Evolutionary conservation across 1,284 basidiomycete species (phyloP), one percentile per base, ranked within the genome.

Genomic region (Tilletiaria anomala): DNA sequence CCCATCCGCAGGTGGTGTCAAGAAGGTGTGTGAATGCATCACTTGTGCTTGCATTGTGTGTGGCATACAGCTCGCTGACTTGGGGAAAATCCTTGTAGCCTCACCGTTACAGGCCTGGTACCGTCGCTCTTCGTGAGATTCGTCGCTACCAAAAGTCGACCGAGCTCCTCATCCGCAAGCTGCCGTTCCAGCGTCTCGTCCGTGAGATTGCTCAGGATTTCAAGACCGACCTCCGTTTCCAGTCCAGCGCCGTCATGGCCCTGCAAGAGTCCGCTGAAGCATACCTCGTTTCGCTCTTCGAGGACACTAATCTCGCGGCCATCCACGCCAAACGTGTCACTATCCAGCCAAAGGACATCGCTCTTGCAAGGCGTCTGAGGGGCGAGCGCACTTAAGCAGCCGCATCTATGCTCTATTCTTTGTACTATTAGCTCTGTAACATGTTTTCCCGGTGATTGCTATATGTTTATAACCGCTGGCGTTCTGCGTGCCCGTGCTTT

Each of bases 101-200:
- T 51, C 85, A 89, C 75, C 80, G 86, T 54, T 91, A 91, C 83
- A 80, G 84, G 69, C 88, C 87, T 53, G 88, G 88, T 75, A 93
- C 88, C 51, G 88, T 94, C 67, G 88, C 88, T 54, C 83, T 94
- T 55, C 84, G 88, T 75, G 88, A 94, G 75, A 93, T 94, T 65
- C 77, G 88, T 73, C 79, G 86, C 42, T 94, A 93, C 77, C 88
- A 93, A 70, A 88, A 66, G 61, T 56, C 52, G 37, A 65, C 58
- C 34, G 58, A 58, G 49, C 56, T 65, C 22, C 58, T 58, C 39
- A 66, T 59, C 52, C 56, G 56, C 41, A 86, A 73, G 86, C 84
- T 61, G 87, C 89, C 42, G 46, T 65, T 65, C 62, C 62, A 65
- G 58, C 60, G 62, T 48, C 60, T 61, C 42, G 59, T 56, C 24